Conservation (phyloP, 768 basidiomycete species). For the Amyloporia xantha region DNA sequence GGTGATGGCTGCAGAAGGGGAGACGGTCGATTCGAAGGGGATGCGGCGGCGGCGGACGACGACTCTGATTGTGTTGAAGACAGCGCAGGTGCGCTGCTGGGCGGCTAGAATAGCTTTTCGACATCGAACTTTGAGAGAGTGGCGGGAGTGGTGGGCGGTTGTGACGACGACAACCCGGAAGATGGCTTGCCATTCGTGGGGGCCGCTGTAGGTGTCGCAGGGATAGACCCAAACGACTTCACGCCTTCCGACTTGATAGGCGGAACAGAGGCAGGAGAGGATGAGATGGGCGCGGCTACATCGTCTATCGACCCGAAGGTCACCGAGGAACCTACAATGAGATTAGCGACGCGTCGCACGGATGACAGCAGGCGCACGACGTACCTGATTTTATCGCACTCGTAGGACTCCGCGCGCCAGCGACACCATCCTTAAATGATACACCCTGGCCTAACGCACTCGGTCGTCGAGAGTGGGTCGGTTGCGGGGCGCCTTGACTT, state of each 20-base stretch:
- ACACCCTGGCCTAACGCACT: slow-evolving; percentile 68
- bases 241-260: slow-evolving; percentile 64
- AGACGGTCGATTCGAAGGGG: slow-evolving; percentile 49
- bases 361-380: slow-evolving; percentile 13
- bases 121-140: slow-evolving; percentile 43
- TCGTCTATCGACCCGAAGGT: slow-evolving; percentile 92
- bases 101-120: slow-evolving; percentile 55
- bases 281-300: slow-evolving; percentile 66
- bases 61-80: too few species aligned
- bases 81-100: slow-evolving; percentile 17
- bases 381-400: slow-evolving; percentile 63
- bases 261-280: slow-evolving; percentile 67
- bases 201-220: slow-evolving; percentile 42
- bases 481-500: slow-evolving; percentile 27
- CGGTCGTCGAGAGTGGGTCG: slow-evolving; percentile 68
- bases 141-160: too few species aligned
- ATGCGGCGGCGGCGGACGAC: slow-evolving; percentile 42
- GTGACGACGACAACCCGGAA: slow-evolving; percentile 19
- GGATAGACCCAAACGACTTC: slow-evolving; percentile 78
- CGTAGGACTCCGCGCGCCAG: slow-evolving; percentile 57
- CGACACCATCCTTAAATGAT: slow-evolving; percentile 74
- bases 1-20: slow-evolving; percentile 42
- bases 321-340: slow-evolving; percentile 51
- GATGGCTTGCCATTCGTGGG: slow-evolving; percentile 57
- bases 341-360: slow-evolving; percentile 3